A percentile compares a stretch with the other conserved stretches of the same genome.
These are phyloP conservation scores for Paramecium primaurelia DNA, from an alignment of 73 alveolate genomes.

Conservation along the genomic window DNA sequence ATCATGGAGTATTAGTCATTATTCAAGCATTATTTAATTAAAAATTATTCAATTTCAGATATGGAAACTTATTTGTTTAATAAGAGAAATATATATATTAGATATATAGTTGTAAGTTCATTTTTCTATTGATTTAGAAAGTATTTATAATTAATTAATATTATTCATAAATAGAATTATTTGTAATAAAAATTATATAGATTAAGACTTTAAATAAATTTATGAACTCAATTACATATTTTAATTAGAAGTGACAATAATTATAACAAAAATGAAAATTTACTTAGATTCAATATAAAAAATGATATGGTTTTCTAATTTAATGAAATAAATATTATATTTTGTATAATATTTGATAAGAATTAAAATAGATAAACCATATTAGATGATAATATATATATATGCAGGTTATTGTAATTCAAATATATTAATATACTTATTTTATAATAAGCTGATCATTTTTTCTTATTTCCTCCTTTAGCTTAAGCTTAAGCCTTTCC, in stretches of 20 bases:
- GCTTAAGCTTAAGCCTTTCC: conserved; percentile 11
- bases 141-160: not conserved
- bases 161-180: not conserved
- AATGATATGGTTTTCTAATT: not conserved
- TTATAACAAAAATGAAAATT: not conserved
- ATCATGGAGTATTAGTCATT: not conserved
- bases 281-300: not conserved
- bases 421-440: not conserved
- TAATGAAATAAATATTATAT: not conserved
- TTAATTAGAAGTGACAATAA: not conserved
- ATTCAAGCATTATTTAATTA: not conserved
- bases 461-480: conserved; percentile 19
- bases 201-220: not conserved
- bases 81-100: not conserved
- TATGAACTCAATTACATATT: not conserved
- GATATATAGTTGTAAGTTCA: conserved; percentile 10
- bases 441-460: not conserved
- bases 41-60: conserved; percentile 26
- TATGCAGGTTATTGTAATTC: not conserved
- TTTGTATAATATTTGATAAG: not conserved
- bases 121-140: not conserved
- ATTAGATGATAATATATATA: not conserved
- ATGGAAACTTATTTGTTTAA: conserved; percentile 52
- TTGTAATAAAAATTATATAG: too few species aligned
- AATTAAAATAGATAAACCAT: not conserved